Conservation (phyloP, 768 basidiomycete genomes). For the Lactarius akahatsu region DNA sequence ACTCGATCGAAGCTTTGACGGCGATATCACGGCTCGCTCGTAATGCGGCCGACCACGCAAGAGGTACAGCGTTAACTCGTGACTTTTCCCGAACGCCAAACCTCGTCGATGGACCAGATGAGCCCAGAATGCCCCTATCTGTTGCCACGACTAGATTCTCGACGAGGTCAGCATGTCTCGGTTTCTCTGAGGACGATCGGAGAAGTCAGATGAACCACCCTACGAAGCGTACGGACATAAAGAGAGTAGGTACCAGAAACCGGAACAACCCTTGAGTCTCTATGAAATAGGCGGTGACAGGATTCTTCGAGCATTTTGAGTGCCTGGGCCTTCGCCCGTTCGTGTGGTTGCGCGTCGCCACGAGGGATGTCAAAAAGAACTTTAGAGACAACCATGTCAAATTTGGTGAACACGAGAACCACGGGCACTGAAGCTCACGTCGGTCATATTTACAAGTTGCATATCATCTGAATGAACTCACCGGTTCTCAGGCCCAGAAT, state of each 20-base stretch:
- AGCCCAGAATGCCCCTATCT: neutral
- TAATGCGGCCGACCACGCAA: constrained; percentile 11
- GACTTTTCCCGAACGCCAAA: neutral
- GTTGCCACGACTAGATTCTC: neutral
- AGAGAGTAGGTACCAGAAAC: neutral
- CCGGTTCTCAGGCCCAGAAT: constrained; percentile 13
- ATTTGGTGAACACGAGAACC: constrained; percentile 13
- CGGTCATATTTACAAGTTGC: neutral
- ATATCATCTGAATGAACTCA: neutral
- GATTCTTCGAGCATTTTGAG: neutral
- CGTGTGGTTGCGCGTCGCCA: neutral
- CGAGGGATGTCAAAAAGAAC: neutral
- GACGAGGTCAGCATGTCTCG: neutral
- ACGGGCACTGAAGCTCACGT: constrained; percentile 1
- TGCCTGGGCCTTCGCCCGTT: neutral
- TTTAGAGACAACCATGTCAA: neutral
- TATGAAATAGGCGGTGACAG: neutral
- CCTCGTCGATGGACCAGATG: neutral
- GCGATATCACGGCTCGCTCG: neutral
- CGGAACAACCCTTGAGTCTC: neutral
- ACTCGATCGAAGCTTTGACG: constrained; percentile 11
- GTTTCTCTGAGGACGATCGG: neutral
- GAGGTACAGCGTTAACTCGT: neutral
- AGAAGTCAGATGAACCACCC: neutral
- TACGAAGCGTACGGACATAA: neutral